A percentile compares a stretch with the other conserved stretches of the same genome.
Conservation (phyloP, 2,329 filamentous ascomycete genomes). For the Sporothrix brasiliensis region DNA sequence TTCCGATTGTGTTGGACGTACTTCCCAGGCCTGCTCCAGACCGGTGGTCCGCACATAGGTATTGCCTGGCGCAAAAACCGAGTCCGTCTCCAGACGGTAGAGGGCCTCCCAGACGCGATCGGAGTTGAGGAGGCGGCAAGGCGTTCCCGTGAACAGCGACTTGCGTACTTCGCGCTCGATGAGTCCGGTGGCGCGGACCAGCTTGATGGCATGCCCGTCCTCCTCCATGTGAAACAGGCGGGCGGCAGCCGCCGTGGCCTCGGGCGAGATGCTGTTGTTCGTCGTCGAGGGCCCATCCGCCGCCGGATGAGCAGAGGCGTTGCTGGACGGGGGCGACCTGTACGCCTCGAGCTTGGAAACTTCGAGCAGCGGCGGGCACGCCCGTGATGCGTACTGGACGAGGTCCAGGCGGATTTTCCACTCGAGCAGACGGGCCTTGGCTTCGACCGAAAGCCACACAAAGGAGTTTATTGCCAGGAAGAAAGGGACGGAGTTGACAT, state of each 20-base stretch:
- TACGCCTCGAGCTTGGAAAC: slow-evolving; percentile 36
- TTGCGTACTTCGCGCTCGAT: slow-evolving; percentile 50
- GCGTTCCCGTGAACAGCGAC: slow-evolving; percentile 46
- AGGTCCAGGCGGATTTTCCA: slow-evolving; percentile 80
- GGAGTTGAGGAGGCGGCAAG: slow-evolving; percentile 57
- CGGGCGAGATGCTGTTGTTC: slow-evolving; percentile 51
- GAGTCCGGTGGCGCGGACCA: slow-evolving; percentile 70
- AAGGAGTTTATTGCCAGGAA: slow-evolving; percentile 69
- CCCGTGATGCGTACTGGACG: slow-evolving; percentile 70
- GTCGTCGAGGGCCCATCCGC: not conserved
- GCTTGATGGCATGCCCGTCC: slow-evolving; percentile 81
- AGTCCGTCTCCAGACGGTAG: slow-evolving; percentile 64
- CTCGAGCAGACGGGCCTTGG: slow-evolving; percentile 73
- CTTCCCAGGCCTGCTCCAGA: slow-evolving; percentile 67
- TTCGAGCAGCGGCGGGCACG: slow-evolving; percentile 60
- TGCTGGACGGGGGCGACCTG: not conserved
- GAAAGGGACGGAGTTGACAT: slow-evolving; percentile 70
- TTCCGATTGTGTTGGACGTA: slow-evolving; percentile 19
- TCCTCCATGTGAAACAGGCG: slow-evolving; percentile 59
- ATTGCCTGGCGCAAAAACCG: slow-evolving; percentile 55
- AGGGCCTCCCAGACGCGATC: slow-evolving; percentile 63
- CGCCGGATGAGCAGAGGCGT: too few relatives aligned
- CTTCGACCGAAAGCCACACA: slow-evolving; percentile 60
- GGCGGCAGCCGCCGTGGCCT: slow-evolving; percentile 50
- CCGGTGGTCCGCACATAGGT: slow-evolving; percentile 66